Evolutionary conservation across 495 filamentous ascomycete species (phyloP).

Genomic region (Geoglossum glabrum): DNA sequence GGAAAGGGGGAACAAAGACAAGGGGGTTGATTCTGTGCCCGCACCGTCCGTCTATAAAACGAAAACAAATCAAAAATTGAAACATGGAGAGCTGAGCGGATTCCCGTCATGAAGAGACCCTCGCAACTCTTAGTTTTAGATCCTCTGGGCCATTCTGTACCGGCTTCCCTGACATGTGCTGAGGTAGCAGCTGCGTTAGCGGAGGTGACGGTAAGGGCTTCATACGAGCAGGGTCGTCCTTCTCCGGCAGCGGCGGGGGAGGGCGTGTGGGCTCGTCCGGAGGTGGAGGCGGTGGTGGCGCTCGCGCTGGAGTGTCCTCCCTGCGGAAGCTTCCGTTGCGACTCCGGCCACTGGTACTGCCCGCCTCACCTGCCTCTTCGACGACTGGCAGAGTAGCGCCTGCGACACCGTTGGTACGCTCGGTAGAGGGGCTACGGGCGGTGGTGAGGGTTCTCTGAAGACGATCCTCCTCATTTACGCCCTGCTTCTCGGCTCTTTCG

Average conservation of each 20-base stretch:
- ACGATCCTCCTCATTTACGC: constrained; percentile 31
- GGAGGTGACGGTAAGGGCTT: background rate
- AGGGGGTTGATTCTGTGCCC: too few relatives aligned
- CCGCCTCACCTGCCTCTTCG: constrained; percentile 71
- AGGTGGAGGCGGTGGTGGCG: background rate
- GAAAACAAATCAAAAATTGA: background rate
- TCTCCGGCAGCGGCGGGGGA: background rate
- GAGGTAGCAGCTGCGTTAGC: background rate
- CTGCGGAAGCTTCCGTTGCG: constrained; percentile 5
- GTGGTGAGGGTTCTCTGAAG: constrained; percentile 29
- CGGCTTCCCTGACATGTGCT: background rate
- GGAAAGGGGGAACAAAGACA: too few relatives aligned
- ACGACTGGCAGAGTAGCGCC: constrained; percentile 72
- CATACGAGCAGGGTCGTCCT: background rate
- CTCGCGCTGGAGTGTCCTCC: background rate
- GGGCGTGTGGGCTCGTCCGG: background rate
- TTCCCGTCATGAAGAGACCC: background rate
- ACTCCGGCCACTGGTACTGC: constrained; percentile 42
- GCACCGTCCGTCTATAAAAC: background rate
- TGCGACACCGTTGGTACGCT: constrained; percentile 30
- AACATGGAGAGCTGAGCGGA: background rate
- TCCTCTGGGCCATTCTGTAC: background rate
- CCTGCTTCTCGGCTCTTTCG: constrained; percentile 22
- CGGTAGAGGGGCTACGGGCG: constrained; percentile 30
- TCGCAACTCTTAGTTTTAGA: background rate